Percentiles rank a stretch among this genome's conserved stretches.
phyloP scores from a whole-genome alignment of 345 rosid genomes.

The Hibiscus tridactylites region DNA sequence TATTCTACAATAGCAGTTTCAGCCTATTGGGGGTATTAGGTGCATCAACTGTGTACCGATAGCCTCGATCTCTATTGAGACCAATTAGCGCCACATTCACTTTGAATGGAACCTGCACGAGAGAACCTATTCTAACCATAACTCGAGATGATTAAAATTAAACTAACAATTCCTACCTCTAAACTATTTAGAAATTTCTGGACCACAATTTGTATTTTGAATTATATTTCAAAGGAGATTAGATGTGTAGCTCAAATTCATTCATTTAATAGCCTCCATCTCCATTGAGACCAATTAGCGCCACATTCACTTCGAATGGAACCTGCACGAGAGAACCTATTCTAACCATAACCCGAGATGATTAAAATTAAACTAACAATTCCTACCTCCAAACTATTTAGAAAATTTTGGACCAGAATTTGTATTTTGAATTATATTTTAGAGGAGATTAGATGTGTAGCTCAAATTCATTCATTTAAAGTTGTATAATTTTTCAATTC shows the following conservation, averaged over 20 bases:
- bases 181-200: background rate
- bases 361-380: background rate
- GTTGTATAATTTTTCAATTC: no score
- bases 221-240: background rate
- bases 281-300: constrained; percentile 72
- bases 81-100: constrained; percentile 87
- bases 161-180: background rate
- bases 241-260: background rate
- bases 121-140: background rate
- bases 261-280: constrained; percentile 62
- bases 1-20: no score
- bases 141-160: background rate
- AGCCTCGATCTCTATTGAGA: constrained; percentile 82
- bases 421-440: background rate
- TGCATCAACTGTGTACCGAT: constrained; percentile 54
- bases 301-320: constrained; percentile 87
- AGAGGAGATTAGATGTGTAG: background rate
- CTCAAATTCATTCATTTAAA: background rate
- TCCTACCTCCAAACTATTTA: background rate
- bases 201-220: background rate
- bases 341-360: background rate
- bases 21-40: constrained; percentile 68
- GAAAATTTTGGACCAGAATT: background rate
- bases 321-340: constrained; percentile 35
- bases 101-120: constrained; percentile 75